These are phyloP conservation scores for Tetratostichococcus sp. DNA, from an alignment of 139 green algal genomes.

Conservation along the genomic window DNA sequence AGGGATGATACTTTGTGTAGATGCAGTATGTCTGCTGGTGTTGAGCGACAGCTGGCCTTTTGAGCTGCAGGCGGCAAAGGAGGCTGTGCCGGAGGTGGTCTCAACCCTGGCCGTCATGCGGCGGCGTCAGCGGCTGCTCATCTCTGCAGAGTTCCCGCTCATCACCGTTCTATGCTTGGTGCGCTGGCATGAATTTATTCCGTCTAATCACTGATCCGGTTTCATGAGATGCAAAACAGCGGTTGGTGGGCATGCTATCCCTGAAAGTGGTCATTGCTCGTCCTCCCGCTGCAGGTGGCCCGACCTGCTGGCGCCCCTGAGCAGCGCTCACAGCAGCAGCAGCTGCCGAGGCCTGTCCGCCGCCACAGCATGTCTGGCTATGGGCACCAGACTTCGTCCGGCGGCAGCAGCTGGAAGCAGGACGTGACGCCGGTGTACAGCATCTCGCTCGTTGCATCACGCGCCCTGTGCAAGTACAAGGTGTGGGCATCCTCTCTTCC, in stretches of 20 bases:
- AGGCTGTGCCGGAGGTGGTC: background rate
- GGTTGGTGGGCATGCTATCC: too few species aligned
- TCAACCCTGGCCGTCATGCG: background rate
- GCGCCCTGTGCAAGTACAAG: slow-evolving; percentile 11
- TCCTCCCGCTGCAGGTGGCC: slow-evolving; percentile 12
- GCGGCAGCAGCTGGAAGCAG: slow-evolving; percentile 36
- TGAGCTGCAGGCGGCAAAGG: background rate
- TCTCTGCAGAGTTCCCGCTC: slow-evolving; percentile 18
- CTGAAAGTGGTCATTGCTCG: too few species aligned
- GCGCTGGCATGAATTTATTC: background rate
- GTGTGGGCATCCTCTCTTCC: background rate
- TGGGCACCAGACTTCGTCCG: slow-evolving; percentile 30
- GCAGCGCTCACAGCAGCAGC: background rate
- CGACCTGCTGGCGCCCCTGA: background rate
- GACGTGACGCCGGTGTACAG: slow-evolving; percentile 43
- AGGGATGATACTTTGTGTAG: background rate
- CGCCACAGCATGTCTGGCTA: background rate
- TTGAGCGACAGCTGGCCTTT: background rate
- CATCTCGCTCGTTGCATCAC: slow-evolving; percentile 31
- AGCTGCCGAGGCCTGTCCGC: slow-evolving; percentile 18
- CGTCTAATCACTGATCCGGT: background rate
- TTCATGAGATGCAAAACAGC: background rate
- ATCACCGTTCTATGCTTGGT: slow-evolving; percentile 21
- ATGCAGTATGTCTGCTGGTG: background rate
- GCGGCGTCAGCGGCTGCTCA: slow-evolving; percentile 10